These are phyloP conservation scores for Psilocybe mexicana DNA, from an alignment of 1,284 basidiomycete genomes.

Conservation along the genomic window DNA sequence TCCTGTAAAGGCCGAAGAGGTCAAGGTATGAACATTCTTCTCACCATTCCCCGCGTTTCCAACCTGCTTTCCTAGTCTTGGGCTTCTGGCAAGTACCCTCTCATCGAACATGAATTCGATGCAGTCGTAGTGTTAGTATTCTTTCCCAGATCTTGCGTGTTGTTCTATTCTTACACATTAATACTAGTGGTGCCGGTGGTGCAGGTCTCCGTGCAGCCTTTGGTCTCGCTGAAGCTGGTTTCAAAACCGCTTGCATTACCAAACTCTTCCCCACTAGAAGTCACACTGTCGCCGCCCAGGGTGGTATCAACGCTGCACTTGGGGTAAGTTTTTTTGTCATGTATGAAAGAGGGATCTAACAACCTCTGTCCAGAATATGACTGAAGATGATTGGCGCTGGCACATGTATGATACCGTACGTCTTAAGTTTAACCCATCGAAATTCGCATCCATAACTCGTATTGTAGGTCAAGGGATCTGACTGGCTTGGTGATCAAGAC, in stretches of 20 bases:
- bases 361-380: constrained; percentile 82
- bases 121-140: constrained; percentile 91
- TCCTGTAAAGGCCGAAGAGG: constrained; percentile 83
- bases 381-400: constrained; percentile 99
- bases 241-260: constrained; percentile 98
- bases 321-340: constrained; percentile 60
- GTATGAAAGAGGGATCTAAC: constrained; percentile 8
- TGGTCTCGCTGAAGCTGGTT: constrained; percentile 97
- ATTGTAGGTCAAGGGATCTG: constrained; percentile 91
- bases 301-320: constrained; percentile 98
- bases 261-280: constrained; percentile 99
- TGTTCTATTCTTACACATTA: constrained; percentile 18
- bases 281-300: constrained; percentile 99
- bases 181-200: constrained; percentile 89
- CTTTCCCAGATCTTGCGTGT: background rate
- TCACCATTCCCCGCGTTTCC: constrained; percentile 16
- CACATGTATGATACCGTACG: constrained; percentile 98
- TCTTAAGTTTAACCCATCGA: constrained; percentile 17
- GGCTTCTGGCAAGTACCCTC: constrained; percentile 86
- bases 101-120: constrained; percentile 98
- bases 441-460: background rate
- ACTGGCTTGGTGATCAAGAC: constrained; percentile 99
- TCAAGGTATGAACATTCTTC: constrained; percentile 50
- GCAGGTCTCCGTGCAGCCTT: constrained; percentile 98
- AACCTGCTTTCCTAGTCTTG: constrained; percentile 51